phyloP scores from a whole-genome alignment of 2,329 filamentous ascomycete species.

The Paramyrothecium sp. region DNA sequence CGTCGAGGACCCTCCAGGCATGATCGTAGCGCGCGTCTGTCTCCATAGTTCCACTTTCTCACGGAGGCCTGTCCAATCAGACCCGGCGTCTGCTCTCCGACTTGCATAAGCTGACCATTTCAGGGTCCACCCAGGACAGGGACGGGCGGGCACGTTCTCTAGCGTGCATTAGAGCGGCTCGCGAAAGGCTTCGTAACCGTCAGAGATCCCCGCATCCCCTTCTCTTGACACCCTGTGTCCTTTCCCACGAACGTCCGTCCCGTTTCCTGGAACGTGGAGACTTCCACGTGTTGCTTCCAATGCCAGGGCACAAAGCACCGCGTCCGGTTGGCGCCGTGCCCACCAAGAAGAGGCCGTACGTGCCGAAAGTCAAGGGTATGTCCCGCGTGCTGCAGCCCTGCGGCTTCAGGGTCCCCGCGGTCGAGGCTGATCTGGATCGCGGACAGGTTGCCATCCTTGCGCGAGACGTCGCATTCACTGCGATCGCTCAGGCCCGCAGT shows the following conservation, averaged over 20 bases:
- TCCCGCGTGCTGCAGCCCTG: background rate
- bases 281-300: too few species aligned
- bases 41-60: too few species aligned
- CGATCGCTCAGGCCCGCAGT: conserved; percentile 26
- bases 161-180: too few species aligned
- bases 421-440: background rate
- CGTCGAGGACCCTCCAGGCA: background rate
- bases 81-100: background rate
- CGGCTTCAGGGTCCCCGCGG: background rate
- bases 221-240: background rate
- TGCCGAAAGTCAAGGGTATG: conserved; percentile 20
- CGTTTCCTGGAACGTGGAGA: too few species aligned
- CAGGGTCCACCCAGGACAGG: background rate
- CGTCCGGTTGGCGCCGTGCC: background rate
- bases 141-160: background rate
- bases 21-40: too few species aligned
- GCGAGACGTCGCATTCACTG: conserved; percentile 32
- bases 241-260: background rate
- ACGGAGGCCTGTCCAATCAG: too few species aligned
- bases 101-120: background rate
- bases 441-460: conserved; percentile 31
- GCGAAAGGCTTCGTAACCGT: background rate
- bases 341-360: conserved; percentile 12
- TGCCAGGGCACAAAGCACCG: too few species aligned
- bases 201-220: background rate